Base-by-base conservation (phyloP, 106 monocot species). In the Hemerocallis citrina region DNA sequence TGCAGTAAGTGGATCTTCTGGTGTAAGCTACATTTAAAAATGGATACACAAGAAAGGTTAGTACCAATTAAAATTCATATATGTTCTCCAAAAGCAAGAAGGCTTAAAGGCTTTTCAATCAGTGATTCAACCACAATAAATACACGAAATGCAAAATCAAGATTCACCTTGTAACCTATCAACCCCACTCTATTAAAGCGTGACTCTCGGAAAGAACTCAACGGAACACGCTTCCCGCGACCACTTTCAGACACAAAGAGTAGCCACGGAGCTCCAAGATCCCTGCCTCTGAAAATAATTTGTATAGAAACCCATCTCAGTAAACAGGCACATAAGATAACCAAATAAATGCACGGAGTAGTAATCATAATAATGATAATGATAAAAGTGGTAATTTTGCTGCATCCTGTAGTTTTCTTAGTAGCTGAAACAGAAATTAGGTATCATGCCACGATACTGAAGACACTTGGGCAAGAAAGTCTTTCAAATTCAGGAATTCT, bases 231-330 rank as follows among this genome's bases (percentile, higher is more conserved):
- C 72, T 98, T 98, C 11, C 98, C 98, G 55, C 63, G 64, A 62
- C 98, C 98, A 71, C 72, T 80, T 69, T 98, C 98, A 57, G 98
- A 82, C 35, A 92, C 64, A 77, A 98, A 88, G 12, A 98, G 85
- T 52, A 98, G 62, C 98, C 98, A 98, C 52, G 98, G 98, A 23
- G 92, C 80, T 49, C 85, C 57, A 20, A 74, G 39, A 58, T 88
- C 70, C 56, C 68, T 92, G 40, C 52, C 62, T 70, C 92, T 93
- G 40, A 16, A 66, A 70, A 72, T n/a, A 58, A 52, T 64, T 48
- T 45, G 4, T 31, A 32, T 19, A 63, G 21, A 43, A 43, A 14
- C 20, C 27, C 19, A 61, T 61, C 43, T 28, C 43, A 27, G 19
- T 13, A n/a, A 44, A 57, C 12, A 43, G 29, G 45, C 6, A 34